Base-by-base conservation (phyloP, 768 basidiomycete species). In the Tephrocybe sp. region DNA sequence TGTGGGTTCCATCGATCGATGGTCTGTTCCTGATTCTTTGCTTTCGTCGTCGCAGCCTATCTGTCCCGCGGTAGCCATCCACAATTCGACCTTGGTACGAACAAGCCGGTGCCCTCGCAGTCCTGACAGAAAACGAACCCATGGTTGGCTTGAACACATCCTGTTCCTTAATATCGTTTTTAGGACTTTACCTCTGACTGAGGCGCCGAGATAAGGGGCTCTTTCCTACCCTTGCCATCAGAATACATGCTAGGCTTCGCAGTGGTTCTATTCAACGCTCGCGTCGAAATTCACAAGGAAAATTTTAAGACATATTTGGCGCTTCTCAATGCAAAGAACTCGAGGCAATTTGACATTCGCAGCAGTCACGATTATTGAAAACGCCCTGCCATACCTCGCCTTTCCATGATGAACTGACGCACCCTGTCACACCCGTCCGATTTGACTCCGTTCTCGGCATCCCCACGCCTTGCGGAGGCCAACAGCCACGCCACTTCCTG, bases 401-500 rank as follows among this genome's bases (percentile, higher is more conserved):
- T 39, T 38, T 37, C 19, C 16, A 16, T 42, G 23, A 21, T 27
- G 18, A 27, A 12, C 29, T 15, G 38, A 22, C 38, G 15, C 38
- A 16, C 13, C 18, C 25, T 39, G 8, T 19, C 15, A 30, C n/a
- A 10, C 33, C 5, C 21, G 34, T 25, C 40, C 27, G 33, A n/a
- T n/a, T n/a, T n/a, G n/a, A n/a, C n/a, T n/a, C n/a, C n/a, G n/a
- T n/a, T 43, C 37, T 49, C 43, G 27, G 45, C 38, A 24, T 37
- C 21, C n/a, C 24, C 21, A 40, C 37, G 43, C 27, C 41, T 34
- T 36, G 41, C 48, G 41, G 50, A 33, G 39, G 25, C 19, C 47
- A 42, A 10, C 41, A 47, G 31, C 34, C 47, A 25, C 38, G 40
- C 47, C 50, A 52, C 41, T 8, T 22, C 43, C 29, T 33, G 31